These are phyloP conservation scores for Cladosporium sphaerospermum DNA, from an alignment of 2,329 filamentous ascomycete species.

Conservation along the genomic window DNA sequence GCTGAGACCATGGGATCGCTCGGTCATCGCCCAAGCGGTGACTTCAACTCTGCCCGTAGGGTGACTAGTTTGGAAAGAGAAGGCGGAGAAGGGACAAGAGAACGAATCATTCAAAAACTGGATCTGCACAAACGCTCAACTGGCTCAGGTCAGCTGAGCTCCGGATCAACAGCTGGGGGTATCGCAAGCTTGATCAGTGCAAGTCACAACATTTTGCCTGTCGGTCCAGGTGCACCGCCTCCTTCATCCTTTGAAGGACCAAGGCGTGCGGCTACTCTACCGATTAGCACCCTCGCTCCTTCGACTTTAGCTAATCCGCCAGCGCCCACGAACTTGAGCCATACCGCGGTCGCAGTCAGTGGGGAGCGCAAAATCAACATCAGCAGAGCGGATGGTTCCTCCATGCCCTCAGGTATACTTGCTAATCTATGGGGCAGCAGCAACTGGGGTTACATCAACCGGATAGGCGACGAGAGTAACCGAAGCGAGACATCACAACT, in stretches of 20 bases:
- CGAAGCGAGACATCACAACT: slow-evolving; percentile 15
- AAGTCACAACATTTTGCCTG: slow-evolving; percentile 71
- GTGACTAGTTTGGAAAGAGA: slow-evolving; percentile 43
- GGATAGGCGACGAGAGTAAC: slow-evolving; percentile 49
- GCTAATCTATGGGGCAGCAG: slow-evolving; percentile 92
- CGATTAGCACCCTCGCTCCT: slow-evolving; percentile 66
- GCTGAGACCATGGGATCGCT: slow-evolving; percentile 31
- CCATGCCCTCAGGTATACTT: slow-evolving; percentile 77
- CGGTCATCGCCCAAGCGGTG: slow-evolving; percentile 62
- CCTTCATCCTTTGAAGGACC: slow-evolving; percentile 25
- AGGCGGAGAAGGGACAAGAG: slow-evolving; percentile 68
- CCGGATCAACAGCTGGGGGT: slow-evolving; percentile 50
- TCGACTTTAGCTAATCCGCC: slow-evolving; percentile 77
- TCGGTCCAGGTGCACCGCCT: slow-evolving; percentile 42
- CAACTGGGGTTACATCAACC: slow-evolving; percentile 68
- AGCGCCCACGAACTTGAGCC: slow-evolving; percentile 77
- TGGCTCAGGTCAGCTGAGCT: slow-evolving; percentile 30
- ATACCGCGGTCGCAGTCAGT: slow-evolving; percentile 72
- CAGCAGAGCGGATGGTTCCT: slow-evolving; percentile 55
- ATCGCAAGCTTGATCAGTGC: slow-evolving; percentile 82
- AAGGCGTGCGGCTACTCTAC: slow-evolving; percentile 35
- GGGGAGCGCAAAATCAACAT: slow-evolving; percentile 63
- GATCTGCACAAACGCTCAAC: slow-evolving; percentile 79
- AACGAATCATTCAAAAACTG: slow-evolving; percentile 87
- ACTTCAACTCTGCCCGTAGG: slow-evolving; percentile 48